A percentile compares a stretch with the other conserved stretches of the same genome.
Evolutionary conservation across 2,329 filamentous ascomycete species (phyloP).

Genomic region (Lasiodiplodia citricola): DNA sequence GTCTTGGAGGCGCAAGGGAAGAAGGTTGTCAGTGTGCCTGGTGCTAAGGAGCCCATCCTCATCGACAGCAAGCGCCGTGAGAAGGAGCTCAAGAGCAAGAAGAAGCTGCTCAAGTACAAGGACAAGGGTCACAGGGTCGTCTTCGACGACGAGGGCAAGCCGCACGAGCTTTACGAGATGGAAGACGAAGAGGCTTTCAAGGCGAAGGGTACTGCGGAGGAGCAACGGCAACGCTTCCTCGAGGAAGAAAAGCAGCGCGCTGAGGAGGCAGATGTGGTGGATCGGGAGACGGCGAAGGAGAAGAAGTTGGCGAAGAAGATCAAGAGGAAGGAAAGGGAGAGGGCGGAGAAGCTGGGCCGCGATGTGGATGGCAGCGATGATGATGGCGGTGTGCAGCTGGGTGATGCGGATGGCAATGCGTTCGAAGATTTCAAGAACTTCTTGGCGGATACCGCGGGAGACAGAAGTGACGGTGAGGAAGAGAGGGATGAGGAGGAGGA

Average conservation of each 20-base stretch:
- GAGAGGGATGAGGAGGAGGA: not conserved
- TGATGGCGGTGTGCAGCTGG: slow-evolving; percentile 37
- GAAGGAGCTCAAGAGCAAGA: slow-evolving; percentile 94
- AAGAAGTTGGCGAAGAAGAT: slow-evolving; percentile 78
- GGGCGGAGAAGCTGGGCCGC: slow-evolving; percentile 55
- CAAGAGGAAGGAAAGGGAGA: slow-evolving; percentile 72
- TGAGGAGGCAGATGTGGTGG: slow-evolving; percentile 74
- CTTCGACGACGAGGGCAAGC: slow-evolving; percentile 89
- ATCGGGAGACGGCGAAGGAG: slow-evolving; percentile 80
- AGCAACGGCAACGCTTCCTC: slow-evolving; percentile 78
- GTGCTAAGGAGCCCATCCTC: slow-evolving; percentile 71
- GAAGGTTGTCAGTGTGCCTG: slow-evolving; percentile 67
- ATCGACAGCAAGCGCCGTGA: slow-evolving; percentile 95
- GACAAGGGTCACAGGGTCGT: slow-evolving; percentile 83
- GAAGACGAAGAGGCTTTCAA: slow-evolving; percentile 83
- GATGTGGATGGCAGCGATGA: slow-evolving; percentile 38
- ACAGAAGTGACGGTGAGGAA: slow-evolving; percentile 33
- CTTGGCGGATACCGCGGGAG: slow-evolving; percentile 7
- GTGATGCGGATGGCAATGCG: slow-evolving; percentile 30
- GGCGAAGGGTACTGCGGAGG: slow-evolving; percentile 74
- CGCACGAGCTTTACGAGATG: slow-evolving; percentile 86
- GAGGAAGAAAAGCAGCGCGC: slow-evolving; percentile 75
- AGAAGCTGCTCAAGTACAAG: slow-evolving; percentile 89
- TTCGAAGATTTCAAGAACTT: slow-evolving; percentile 25
- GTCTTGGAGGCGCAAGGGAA: slow-evolving; percentile 51